phyloP scores from a whole-genome alignment of 2,329 filamentous ascomycete species.

The Colletotrichum sp. region DNA sequence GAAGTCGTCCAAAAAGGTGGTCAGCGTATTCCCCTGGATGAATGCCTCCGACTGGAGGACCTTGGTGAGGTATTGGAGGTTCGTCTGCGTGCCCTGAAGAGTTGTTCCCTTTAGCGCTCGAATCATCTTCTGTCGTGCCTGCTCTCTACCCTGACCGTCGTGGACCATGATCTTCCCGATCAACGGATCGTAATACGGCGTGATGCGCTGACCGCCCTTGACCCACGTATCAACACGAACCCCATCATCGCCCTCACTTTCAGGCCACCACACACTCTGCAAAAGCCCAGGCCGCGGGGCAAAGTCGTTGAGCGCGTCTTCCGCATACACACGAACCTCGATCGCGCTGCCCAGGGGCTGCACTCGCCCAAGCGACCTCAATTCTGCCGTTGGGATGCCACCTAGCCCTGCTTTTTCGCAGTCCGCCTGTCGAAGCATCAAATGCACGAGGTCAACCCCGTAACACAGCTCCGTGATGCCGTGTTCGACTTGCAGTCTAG shows the following conservation, averaged over 20 bases:
- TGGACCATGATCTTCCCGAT: slow-evolving; percentile 66
- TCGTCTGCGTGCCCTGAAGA: not conserved
- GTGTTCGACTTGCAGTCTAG: slow-evolving; percentile 78
- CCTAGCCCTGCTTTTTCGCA: not conserved
- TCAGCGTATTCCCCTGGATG: not conserved
- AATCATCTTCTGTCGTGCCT: slow-evolving; percentile 51
- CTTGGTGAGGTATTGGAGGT: not conserved
- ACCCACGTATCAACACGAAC: slow-evolving; percentile 70
- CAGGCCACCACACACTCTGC: slow-evolving; percentile 61
- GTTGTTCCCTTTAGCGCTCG: not conserved
- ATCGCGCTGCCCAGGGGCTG: slow-evolving; percentile 36
- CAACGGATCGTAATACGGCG: slow-evolving; percentile 62
- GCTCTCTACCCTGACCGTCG: slow-evolving; percentile 43
- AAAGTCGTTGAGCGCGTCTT: slow-evolving; percentile 63
- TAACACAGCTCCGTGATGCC: slow-evolving; percentile 44
- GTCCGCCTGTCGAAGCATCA: slow-evolving; percentile 30
- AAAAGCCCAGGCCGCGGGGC: slow-evolving; percentile 64
- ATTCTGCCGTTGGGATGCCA: not conserved
- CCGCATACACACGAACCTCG: slow-evolving; percentile 46
- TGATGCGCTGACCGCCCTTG: slow-evolving; percentile 59
- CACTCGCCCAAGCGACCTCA: not conserved
- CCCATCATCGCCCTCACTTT: slow-evolving; percentile 35
- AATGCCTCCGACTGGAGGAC: not conserved
- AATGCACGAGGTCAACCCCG: not conserved
- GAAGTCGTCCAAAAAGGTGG: not conserved